Evolutionary conservation across 2,329 filamentous ascomycete species (phyloP), one percentile per base, ranked within the genome.

Genomic region (Talaromyces rugulosus): DNA sequence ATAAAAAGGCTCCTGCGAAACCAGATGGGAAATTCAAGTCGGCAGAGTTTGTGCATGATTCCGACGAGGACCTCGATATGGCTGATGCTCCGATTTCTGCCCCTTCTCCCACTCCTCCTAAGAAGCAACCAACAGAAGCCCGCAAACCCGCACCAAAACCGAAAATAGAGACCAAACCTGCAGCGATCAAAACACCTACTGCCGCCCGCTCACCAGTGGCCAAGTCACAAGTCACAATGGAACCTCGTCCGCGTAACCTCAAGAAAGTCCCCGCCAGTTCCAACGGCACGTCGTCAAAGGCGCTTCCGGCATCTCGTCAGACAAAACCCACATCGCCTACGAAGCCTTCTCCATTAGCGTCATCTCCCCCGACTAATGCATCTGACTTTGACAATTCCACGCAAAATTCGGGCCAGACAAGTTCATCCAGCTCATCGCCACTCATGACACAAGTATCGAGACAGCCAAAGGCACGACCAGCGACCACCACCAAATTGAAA

Each of bases 301-400:
- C 74, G 50, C 70, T 72, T 16, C 65, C 72, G 27, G 67, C 71
- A 73, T 78, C 71, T 61, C 77, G 70, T 65, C 71, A 67, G 70
- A 71, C 69, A 57, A 74, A 67, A 56, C 77, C 75, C 27, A 85
- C 78, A 63, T 85, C 83, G 50, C 84, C 85, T 1, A 83, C 82
- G 68, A 87, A 87, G 59, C 85, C 85, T 2, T 87, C 86, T 16
- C 85, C 85, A 12, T 80, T 87, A 11, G 85, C 83, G 9, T 84
- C 83, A 6, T 87, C 85, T 2, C 84, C 84, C 27, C 85, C 85
- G 5, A 81, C 85, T 63, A 87, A 85, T 70, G 82, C 83, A 31
- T 87, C 85, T 23, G 84, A 87, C 68, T 75, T 83, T 60, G 77
- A 83, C 64, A 75, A 81, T 68, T 75, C 76, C 65, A 72, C 65